phyloP scores from a whole-genome alignment of 2,329 filamentous ascomycete species.

The Penicillium brevicompactum region DNA sequence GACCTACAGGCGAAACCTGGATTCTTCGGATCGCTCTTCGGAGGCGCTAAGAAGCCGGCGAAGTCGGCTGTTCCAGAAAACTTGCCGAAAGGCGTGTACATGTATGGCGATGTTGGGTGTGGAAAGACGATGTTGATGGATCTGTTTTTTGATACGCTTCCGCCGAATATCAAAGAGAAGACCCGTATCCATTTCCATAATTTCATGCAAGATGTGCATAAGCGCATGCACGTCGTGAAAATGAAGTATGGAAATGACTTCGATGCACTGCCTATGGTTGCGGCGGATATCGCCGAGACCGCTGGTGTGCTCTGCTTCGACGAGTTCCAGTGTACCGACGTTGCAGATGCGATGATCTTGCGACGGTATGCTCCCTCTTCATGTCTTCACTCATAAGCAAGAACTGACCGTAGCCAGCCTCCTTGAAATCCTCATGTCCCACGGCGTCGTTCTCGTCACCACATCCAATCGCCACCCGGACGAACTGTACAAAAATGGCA shows the following conservation, averaged over 20 bases:
- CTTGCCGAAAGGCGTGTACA: slow-evolving; percentile 85
- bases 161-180: slow-evolving; percentile 75
- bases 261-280: slow-evolving; percentile 87
- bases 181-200: slow-evolving; percentile 98
- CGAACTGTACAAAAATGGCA: slow-evolving; percentile 96
- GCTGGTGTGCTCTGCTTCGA: slow-evolving; percentile 93
- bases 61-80: slow-evolving; percentile 62
- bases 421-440: slow-evolving; percentile 88
- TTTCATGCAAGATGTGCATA: slow-evolving; percentile 98
- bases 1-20: slow-evolving; percentile 54
- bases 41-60: slow-evolving; percentile 34
- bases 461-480: slow-evolving; percentile 96
- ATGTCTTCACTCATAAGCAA: neutral
- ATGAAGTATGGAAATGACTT: slow-evolving; percentile 85
- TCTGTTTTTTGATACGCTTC: slow-evolving; percentile 91
- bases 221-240: slow-evolving; percentile 85
- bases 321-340: slow-evolving; percentile 98
- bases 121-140: slow-evolving; percentile 99
- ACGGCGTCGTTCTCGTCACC: slow-evolving; percentile 94
- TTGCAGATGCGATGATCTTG: slow-evolving; percentile 97
- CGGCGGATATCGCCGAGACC: slow-evolving; percentile 86
- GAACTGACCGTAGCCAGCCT: slow-evolving; percentile 55
- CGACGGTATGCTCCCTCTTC: slow-evolving; percentile 58
- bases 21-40: slow-evolving; percentile 54
- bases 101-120: slow-evolving; percentile 94